A percentile compares a stretch with the other conserved stretches of the same genome.
phyloP scores from a whole-genome alignment of 768 basidiomycete genomes.

The Bullera alba region DNA sequence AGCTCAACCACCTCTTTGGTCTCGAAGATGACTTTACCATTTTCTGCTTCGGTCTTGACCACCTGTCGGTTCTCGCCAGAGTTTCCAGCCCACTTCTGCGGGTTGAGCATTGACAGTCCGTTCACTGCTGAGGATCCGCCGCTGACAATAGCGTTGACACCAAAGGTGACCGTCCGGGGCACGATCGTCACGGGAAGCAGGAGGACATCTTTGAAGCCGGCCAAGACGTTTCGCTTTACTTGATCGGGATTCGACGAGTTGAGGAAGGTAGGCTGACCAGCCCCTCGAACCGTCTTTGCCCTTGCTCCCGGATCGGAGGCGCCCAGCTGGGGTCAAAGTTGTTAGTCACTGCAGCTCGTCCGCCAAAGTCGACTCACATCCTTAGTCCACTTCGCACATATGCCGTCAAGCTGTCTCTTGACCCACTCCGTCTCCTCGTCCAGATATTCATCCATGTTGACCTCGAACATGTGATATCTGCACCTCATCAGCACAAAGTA shows the following conservation, averaged over 20 bases:
- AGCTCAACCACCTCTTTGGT: background rate
- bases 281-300: slow-evolving; percentile 3
- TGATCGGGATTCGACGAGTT: slow-evolving; percentile 79
- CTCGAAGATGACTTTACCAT: slow-evolving; percentile 21
- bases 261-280: slow-evolving; percentile 58
- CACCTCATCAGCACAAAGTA: slow-evolving; percentile 5
- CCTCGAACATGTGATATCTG: slow-evolving; percentile 91
- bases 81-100: slow-evolving; percentile 68
- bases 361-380: slow-evolving; percentile 5
- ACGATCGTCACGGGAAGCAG: slow-evolving; percentile 94
- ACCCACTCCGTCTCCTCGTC: slow-evolving; percentile 84
- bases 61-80: slow-evolving; percentile 10
- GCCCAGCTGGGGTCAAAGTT: slow-evolving; percentile 5
- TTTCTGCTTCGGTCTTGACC: slow-evolving; percentile 18
- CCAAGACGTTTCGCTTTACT: slow-evolving; percentile 84
- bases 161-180: slow-evolving; percentile 59
- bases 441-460: slow-evolving; percentile 95
- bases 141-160: slow-evolving; percentile 52
- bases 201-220: slow-evolving; percentile 82
- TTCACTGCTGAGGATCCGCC: slow-evolving; percentile 71
- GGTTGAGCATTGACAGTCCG: slow-evolving; percentile 83
- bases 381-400: slow-evolving; percentile 65
- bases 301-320: slow-evolving; percentile 21
- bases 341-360: slow-evolving; percentile 4
- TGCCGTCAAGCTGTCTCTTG: slow-evolving; percentile 63